Evolutionary conservation across 2,329 filamentous ascomycete genomes (phyloP), one percentile per base, ranked within the genome.

Genomic region (Akanthomyces muscarius): DNA sequence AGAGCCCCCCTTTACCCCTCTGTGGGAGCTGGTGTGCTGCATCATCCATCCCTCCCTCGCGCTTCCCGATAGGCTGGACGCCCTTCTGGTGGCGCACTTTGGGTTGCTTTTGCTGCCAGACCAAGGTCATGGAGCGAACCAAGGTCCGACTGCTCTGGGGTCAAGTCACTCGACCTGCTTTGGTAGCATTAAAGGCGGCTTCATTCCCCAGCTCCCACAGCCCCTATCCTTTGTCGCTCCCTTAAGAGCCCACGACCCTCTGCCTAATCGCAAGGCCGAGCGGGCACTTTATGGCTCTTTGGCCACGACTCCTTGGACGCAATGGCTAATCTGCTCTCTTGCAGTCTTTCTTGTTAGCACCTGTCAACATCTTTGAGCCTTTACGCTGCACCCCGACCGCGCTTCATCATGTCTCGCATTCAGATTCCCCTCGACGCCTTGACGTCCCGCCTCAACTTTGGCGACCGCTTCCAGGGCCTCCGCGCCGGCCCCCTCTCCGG

Each of bases 401-500:
- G 16, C 45, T 62, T 61, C 69, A 70, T 66, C 66, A 97, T 96
- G 92, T 83, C 90, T 69, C 87, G 91, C 76, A 91, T 98, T 73
- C 91, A 91, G 83, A 95, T 99, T 70, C 95, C 95, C 63, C 83
- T 98, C 72, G 93, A 97, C 77, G 87, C 89, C 72, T 80, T 98
- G 76, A 96, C 94, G 77, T 96, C 92, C 71, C 89, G 93, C 70
- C 86, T 98, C 76, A 95, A 95, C 79, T 80, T 97, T 66, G 80
- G 81, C 69, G 92, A 95, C 68, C 91, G 93, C 74, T 94, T 98
- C 80, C 86, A 91, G 70, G 87, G 88, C 73, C 83, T 97, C 67
- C 89, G 92, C 73, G 87, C 87, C 65, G 91, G 92, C 69, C 90
- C 91, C 41, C 75, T 98, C 65, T 85, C 85, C 64, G 86, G 88